A percentile compares a stretch with the other conserved stretches of the same genome.
phyloP scores from a whole-genome alignment of 371 early-diverging fungal genomes.

The Mucor lusitanicus region DNA sequence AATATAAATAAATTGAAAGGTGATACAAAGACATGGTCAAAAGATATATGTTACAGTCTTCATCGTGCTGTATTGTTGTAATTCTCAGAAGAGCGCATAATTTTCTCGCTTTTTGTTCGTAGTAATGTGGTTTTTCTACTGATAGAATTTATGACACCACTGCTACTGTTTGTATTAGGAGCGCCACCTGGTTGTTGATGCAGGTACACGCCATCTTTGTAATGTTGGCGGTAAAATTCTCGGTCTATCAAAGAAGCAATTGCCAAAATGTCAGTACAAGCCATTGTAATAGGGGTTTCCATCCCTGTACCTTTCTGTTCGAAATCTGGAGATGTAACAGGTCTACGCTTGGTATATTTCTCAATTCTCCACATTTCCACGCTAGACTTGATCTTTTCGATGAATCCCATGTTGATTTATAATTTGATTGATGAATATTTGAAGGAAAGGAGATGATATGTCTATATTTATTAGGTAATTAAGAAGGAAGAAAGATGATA shows the following conservation, averaged over 20 bases:
- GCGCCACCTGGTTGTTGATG: conserved; percentile 28
- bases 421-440: neutral
- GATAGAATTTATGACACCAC: conserved; percentile 8
- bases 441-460: conserved; percentile 8
- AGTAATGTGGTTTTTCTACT: conserved; percentile 26
- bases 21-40: conserved; percentile 9
- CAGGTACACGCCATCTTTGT: conserved; percentile 65
- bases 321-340: conserved; percentile 61
- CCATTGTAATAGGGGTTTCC: neutral
- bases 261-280: neutral
- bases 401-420: conserved; percentile 51
- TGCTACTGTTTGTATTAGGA: neutral
- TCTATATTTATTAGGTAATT: neutral
- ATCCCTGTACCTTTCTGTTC: conserved; percentile 50
- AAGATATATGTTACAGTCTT: neutral
- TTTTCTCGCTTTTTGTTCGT: conserved; percentile 37
- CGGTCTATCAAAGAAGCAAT: conserved; percentile 28
- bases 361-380: conserved; percentile 69
- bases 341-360: conserved; percentile 64
- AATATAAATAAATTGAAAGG: conserved; percentile 9
- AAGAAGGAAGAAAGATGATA: neutral
- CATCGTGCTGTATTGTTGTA: conserved; percentile 23
- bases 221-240: conserved; percentile 58
- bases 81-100: conserved; percentile 40
- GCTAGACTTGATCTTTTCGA: conserved; percentile 61